Conservation (phyloP, 2,329 filamentous ascomycete genomes). For the Botrytis hyacinthi region DNA sequence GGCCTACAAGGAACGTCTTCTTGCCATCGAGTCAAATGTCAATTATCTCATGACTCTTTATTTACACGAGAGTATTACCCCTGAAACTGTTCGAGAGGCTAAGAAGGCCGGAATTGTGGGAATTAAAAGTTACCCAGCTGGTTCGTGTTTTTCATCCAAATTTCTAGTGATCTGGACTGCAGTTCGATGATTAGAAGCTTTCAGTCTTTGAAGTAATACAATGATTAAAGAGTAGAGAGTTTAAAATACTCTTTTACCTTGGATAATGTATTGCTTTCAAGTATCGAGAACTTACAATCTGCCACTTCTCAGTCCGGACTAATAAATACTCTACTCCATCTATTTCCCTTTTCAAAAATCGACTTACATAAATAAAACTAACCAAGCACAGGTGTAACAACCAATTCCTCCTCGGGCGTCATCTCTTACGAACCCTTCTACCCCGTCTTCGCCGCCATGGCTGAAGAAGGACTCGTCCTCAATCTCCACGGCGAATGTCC, state of each 20-base stretch:
- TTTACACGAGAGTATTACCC: constrained; percentile 24
- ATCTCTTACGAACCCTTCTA: constrained; percentile 67
- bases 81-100: constrained; percentile 28
- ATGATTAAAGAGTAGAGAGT: neutral
- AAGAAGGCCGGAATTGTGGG: constrained; percentile 27
- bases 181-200: neutral
- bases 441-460: constrained; percentile 81
- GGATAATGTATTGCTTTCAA: neutral
- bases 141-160: neutral
- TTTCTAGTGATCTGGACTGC: neutral
- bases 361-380: constrained; percentile 42
- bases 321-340: neutral
- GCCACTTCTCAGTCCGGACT: neutral
- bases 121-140: constrained; percentile 28
- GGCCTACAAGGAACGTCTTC: constrained; percentile 62
- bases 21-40: constrained; percentile 59
- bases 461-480: constrained; percentile 73
- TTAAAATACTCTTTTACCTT: neutral
- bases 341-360: constrained; percentile 42
- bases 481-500: constrained; percentile 86
- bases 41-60: constrained; percentile 72
- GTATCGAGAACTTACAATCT: neutral
- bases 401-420: constrained; percentile 68
- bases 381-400: constrained; percentile 55
- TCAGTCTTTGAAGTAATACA: neutral